Evolutionary conservation across 805 yeast genomes (phyloP), one percentile per base, ranked within the genome.

Genomic region (Yarrowia sp.): DNA sequence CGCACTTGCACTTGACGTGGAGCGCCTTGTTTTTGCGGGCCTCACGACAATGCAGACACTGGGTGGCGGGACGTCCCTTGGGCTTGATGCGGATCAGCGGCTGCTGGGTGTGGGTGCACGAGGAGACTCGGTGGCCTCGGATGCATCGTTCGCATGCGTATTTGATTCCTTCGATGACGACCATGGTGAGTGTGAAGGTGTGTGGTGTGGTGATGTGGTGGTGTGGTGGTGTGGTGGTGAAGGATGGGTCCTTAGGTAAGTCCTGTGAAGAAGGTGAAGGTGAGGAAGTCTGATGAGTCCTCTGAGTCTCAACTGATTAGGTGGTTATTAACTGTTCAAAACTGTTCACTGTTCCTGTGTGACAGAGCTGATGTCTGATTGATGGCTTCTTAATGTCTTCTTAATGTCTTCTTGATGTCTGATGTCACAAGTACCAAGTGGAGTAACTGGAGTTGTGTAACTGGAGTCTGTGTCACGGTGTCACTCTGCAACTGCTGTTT

Each of bases 61-160:
- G 97, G 1, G 97, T 88, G 0, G 97, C 87, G 0, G 99, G 99
- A 68, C 99, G 82, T 3, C 99, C 99, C 76, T 95, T 95, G 17
- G 97, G 97, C 75, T 95, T 95, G 76, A 95, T 94, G 90, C 89
- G 89, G 76, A 90, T 88, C 72, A 95, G 80, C 5, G 96, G 96
- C 74, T 91, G 91, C 72, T 95, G 97, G 0, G 93, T 86, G 76
- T 95, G 99, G 53, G 89, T 87, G 78, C 99, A 95, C 2, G 96
- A 87, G 1, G 97, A 90, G 55, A 94, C 99, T 66, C 99, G 82
- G 75, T 95, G 99, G 52, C 99, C 99, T 70, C 99, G 84, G 60
- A 95, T 93, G 78, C 99, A 94, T 69, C 97, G 81, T 71, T 92
- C 97, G 77, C 99, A 94, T 69, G 99, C 98, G 78, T 92, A 94